These are phyloP conservation scores for Coniochaeta sp. DNA, from an alignment of 2,329 filamentous ascomycete species.

Conservation along the genomic window DNA sequence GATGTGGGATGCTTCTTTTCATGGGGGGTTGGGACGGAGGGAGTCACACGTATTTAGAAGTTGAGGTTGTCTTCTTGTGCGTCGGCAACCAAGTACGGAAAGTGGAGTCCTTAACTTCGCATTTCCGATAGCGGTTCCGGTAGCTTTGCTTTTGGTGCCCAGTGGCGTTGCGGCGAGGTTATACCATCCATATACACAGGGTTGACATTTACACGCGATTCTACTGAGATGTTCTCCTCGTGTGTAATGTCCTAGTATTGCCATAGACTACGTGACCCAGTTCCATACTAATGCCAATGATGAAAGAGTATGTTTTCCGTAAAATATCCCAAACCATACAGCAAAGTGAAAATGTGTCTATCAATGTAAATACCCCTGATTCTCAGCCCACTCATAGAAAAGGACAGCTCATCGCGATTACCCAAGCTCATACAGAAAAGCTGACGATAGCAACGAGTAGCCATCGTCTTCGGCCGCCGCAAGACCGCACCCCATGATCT, in stretches of 20 bases:
- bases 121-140: background rate
- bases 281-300: too few species aligned
- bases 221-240: background rate
- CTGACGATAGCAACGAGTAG: too few species aligned
- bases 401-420: too few species aligned
- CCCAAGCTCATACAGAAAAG: too few species aligned
- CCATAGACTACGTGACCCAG: background rate
- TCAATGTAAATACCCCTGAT: too few species aligned
- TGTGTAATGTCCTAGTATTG: background rate
- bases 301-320: too few species aligned
- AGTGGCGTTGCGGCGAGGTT: background rate
- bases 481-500: constrained; percentile 21
- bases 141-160: background rate
- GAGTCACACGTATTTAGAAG: background rate
- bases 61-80: background rate
- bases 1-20: too few species aligned
- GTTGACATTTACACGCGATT: background rate
- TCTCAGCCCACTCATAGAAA: too few species aligned
- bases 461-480: constrained; percentile 2
- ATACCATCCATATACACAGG: background rate
- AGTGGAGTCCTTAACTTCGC: background rate
- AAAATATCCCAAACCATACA: too few species aligned
- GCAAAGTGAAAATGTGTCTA: too few species aligned
- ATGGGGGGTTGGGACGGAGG: too few species aligned
- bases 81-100: too few species aligned